A percentile compares a stretch with the other conserved stretches of the same genome.
phyloP scores from a whole-genome alignment of 1,284 basidiomycete species.

The Boletus hoseneyae region DNA sequence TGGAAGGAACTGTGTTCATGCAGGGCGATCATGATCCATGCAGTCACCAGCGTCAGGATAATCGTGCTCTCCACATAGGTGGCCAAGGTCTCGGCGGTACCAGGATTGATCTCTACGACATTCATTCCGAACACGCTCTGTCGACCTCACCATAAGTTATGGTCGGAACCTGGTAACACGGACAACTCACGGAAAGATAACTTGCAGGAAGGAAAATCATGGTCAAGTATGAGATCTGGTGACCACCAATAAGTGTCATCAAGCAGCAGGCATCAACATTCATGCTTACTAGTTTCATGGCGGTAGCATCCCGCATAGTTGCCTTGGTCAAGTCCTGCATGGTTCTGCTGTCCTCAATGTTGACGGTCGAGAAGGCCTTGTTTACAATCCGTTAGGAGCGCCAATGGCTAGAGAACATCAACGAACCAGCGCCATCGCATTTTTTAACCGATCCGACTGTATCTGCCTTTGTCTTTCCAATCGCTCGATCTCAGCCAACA shows the following conservation, averaged over 20 bases:
- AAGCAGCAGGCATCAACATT: neutral
- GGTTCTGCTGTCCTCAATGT: constrained; percentile 45
- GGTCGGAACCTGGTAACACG: neutral
- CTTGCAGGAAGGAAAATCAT: constrained; percentile 34
- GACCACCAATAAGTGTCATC: neutral
- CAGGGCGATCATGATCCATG: constrained; percentile 42
- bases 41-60: constrained; percentile 46
- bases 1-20: constrained; percentile 32
- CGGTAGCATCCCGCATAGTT: constrained; percentile 43
- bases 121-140: constrained; percentile 42
- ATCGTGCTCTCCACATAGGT: constrained; percentile 44
- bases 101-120: constrained; percentile 37
- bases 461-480: constrained; percentile 41
- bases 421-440: constrained; percentile 48
- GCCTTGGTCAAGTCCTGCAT: constrained; percentile 48
- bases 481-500: constrained; percentile 46
- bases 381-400: constrained; percentile 2
- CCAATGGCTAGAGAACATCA: neutral
- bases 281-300: constrained; percentile 44
- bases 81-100: constrained; percentile 33
- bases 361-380: constrained; percentile 48
- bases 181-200: constrained; percentile 38
- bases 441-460: constrained; percentile 46
- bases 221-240: constrained; percentile 32
- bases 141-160: neutral